A percentile compares a stretch with the other conserved stretches of the same genome.
These are phyloP conservation scores for Bauhinia variegata DNA, from an alignment of 306 rosid species.

Conservation along the genomic window DNA sequence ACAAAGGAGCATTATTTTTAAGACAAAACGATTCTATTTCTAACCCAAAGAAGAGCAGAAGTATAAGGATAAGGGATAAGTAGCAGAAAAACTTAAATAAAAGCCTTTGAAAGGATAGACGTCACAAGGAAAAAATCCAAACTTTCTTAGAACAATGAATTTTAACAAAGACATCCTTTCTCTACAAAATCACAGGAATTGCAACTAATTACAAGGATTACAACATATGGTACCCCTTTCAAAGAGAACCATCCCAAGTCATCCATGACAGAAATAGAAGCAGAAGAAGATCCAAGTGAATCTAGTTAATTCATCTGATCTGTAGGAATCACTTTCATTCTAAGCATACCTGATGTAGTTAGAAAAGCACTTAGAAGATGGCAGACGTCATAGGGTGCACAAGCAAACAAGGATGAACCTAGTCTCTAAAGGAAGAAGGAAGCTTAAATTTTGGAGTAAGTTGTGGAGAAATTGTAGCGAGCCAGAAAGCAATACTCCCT, in stretches of 20 bases:
- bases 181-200: neutral
- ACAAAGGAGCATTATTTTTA: neutral
- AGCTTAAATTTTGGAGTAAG: slow-evolving; percentile 40
- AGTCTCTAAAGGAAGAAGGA: slow-evolving; percentile 32
- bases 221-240: neutral
- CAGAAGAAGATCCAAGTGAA: neutral
- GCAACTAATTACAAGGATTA: slow-evolving; percentile 2
- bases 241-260: slow-evolving; percentile 21
- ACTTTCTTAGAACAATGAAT: slow-evolving; percentile 15
- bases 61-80: neutral
- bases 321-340: neutral
- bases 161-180: neutral
- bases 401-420: slow-evolving; percentile 45
- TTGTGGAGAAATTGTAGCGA: slow-evolving; percentile 30
- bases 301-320: neutral
- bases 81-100: slow-evolving; percentile 27
- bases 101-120: slow-evolving; percentile 26
- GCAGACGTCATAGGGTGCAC: slow-evolving; percentile 24
- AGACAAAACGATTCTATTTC: slow-evolving; percentile 17
- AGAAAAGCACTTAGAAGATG: slow-evolving; percentile 27
- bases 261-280: neutral
- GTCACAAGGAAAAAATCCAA: slow-evolving; percentile 6
- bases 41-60: slow-evolving; percentile 18
- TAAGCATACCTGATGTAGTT: slow-evolving; percentile 44
- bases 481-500: slow-evolving; percentile 35